Evolutionary conservation across 495 filamentous ascomycete species (phyloP).

Genomic region (Penicillium manginii): DNA sequence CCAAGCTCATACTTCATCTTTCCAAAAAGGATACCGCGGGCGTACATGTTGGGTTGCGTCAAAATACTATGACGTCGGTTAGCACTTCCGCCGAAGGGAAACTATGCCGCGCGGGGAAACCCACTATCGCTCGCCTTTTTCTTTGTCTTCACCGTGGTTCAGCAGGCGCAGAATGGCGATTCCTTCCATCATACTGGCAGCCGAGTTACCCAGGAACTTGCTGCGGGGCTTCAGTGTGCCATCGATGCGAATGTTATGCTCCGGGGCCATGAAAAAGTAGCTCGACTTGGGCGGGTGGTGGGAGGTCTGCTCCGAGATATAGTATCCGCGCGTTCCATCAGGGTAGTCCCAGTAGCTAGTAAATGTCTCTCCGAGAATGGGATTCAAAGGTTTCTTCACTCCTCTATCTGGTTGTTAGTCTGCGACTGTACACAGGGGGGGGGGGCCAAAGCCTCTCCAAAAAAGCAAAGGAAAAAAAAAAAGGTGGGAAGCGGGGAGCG

Average conservation of each 20-base stretch:
- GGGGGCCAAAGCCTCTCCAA: neutral
- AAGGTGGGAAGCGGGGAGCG: constrained; percentile 7
- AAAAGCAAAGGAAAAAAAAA: constrained; percentile 16
- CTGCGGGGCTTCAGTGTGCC: constrained; percentile 95
- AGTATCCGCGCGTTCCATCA: constrained; percentile 85
- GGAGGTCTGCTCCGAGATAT: constrained; percentile 93
- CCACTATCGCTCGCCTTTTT: constrained; percentile 82
- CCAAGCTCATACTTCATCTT: constrained; percentile 99
- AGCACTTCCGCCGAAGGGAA: constrained; percentile 8
- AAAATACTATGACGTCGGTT: constrained; percentile 61
- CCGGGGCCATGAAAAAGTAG: constrained; percentile 98
- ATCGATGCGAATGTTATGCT: constrained; percentile 93
- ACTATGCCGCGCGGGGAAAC: constrained; percentile 32
- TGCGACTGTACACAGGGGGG: neutral
- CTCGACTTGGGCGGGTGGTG: constrained; percentile 98
- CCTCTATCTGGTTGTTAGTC: constrained; percentile 57
- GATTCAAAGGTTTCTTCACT: constrained; percentile 98
- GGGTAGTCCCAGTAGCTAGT: constrained; percentile 96
- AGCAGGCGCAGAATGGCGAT: constrained; percentile 83
- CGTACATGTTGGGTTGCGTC: constrained; percentile 99
- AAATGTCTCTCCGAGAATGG: constrained; percentile 92
- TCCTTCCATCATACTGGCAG: constrained; percentile 97
- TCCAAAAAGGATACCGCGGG: constrained; percentile 93
- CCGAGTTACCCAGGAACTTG: constrained; percentile 95
- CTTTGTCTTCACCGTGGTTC: constrained; percentile 68